Conservation (phyloP, 1,284 basidiomycete species). For the Microbotryum violaceum region DNA sequence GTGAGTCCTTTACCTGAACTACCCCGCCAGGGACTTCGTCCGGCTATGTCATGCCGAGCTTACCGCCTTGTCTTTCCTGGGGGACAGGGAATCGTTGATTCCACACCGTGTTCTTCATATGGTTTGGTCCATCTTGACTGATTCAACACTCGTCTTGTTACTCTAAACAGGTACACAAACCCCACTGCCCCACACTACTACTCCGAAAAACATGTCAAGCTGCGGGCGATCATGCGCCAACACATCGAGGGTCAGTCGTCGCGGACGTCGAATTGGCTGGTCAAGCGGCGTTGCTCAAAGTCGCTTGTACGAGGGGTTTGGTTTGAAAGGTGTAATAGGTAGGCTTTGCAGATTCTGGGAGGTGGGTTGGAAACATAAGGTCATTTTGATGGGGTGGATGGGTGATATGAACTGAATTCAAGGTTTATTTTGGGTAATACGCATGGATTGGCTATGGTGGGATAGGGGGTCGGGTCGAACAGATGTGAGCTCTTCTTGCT, state of each 20-base stretch:
- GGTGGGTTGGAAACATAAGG: constrained; percentile 1
- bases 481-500: not conserved
- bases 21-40: too few species aligned
- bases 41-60: too few species aligned
- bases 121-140: too few species aligned
- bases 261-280: constrained; percentile 25
- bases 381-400: not conserved
- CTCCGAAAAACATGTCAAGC: too few species aligned
- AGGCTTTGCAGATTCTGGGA: constrained; percentile 31
- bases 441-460: constrained; percentile 24
- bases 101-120: too few species aligned
- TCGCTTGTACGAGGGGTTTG: constrained; percentile 23
- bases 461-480: constrained; percentile 24
- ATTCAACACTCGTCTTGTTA: too few species aligned
- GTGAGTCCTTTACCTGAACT: too few species aligned
- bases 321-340: constrained; percentile 21
- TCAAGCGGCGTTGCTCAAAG: constrained; percentile 31
- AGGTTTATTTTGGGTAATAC: not conserved
- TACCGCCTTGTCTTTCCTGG: too few species aligned
- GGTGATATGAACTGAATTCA: not conserved
- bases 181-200: too few species aligned
- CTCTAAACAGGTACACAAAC: too few species aligned
- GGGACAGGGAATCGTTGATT: too few species aligned
- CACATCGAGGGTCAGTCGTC: not conserved
- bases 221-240: too few species aligned